These are phyloP conservation scores for Guadua angustifolia DNA, from an alignment of 176 grass and related monocot species.

Conservation along the genomic window DNA sequence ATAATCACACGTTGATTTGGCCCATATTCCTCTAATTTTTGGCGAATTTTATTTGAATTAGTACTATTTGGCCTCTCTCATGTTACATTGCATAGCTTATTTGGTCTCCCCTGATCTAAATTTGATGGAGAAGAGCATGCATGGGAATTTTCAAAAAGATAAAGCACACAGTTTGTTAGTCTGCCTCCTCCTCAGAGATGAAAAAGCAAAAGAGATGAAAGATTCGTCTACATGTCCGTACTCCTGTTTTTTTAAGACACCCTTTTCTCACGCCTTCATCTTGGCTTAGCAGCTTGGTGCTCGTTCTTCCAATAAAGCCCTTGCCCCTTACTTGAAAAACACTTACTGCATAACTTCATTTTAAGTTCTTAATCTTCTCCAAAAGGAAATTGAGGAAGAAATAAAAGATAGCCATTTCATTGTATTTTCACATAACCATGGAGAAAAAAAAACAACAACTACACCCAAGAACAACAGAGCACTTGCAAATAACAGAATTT, in stretches of 20 bases:
- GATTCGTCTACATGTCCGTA: slow-evolving; percentile 49
- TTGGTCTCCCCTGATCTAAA: no score
- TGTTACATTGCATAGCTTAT: no score
- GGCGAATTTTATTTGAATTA: no score
- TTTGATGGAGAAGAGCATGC: slow-evolving; percentile 29
- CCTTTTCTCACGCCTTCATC: slow-evolving; percentile 41
- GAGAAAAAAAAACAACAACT: neutral
- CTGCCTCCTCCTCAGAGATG: slow-evolving; percentile 14
- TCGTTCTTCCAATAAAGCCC: neutral
- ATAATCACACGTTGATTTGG: no score
- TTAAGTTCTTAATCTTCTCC: neutral
- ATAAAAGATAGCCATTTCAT: neutral
- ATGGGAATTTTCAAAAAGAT: slow-evolving; percentile 71
- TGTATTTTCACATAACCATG: neutral
- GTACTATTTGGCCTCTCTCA: no score
- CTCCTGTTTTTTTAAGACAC: slow-evolving; percentile 11
- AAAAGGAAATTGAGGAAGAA: slow-evolving; percentile 6
- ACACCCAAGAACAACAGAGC: neutral
- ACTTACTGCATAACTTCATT: neutral
- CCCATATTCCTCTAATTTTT: no score
- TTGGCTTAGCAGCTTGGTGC: slow-evolving; percentile 38
- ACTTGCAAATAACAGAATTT: neutral
- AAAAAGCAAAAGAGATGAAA: slow-evolving; percentile 59
- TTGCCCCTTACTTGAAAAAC: neutral
- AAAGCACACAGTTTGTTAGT: slow-evolving; percentile 51